These are phyloP conservation scores for Ophiocordyceps camponoti-leonardi DNA, from an alignment of 2,329 filamentous ascomycete species.

Conservation along the genomic window DNA sequence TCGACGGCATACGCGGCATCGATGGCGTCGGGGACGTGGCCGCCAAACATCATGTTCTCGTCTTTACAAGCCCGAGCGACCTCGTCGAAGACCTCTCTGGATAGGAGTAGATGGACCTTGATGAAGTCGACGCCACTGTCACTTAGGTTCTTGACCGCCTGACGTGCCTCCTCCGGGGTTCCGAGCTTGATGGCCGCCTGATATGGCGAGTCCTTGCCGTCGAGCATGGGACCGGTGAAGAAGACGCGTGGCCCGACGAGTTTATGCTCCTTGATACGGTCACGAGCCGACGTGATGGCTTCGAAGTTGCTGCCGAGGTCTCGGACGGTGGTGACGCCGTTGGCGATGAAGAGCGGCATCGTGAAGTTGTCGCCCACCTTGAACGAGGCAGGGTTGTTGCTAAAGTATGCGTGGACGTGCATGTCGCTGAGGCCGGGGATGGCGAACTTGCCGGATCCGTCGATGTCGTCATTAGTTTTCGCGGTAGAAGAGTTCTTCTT, in stretches of 20 bases:
- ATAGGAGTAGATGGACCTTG: background rate
- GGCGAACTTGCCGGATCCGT: background rate
- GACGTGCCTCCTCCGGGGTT: background rate
- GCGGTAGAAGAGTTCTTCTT: background rate
- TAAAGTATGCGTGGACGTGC: conserved; percentile 1
- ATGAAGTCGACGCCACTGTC: background rate
- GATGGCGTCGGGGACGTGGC: background rate
- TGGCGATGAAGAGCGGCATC: background rate
- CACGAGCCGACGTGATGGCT: background rate
- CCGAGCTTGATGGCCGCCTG: background rate
- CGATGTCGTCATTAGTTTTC: background rate
- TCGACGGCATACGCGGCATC: background rate
- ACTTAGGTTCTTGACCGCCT: background rate
- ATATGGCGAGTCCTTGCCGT: background rate
- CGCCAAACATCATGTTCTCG: background rate
- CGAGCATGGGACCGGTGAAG: background rate
- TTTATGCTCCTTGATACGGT: background rate
- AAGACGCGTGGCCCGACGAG: background rate
- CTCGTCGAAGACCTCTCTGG: background rate
- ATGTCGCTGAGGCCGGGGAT: background rate
- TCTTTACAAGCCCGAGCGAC: background rate
- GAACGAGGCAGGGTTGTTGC: background rate
- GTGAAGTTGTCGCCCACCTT: background rate
- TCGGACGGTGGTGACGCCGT: background rate
- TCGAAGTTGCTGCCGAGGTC: conserved; percentile 1